Percentiles rank a stretch among this genome's conserved stretches.
These are phyloP conservation scores for Vitis hybrid DNA, from an alignment of 177 flowering plant genomes.

Conservation along the genomic window DNA sequence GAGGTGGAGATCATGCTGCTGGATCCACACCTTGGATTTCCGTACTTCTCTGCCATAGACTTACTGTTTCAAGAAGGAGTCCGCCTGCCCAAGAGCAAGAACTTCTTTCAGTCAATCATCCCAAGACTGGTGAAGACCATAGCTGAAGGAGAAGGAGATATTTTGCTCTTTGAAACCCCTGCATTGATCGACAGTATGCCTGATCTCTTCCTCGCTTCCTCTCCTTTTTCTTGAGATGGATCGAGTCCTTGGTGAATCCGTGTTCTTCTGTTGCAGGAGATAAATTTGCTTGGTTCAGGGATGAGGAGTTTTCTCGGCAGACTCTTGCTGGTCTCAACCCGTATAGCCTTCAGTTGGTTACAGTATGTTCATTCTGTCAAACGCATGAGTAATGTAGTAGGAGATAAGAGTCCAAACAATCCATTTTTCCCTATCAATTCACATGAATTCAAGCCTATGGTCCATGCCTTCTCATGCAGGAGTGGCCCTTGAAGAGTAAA, in stretches of 20 bases:
- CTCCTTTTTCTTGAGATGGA: background rate
- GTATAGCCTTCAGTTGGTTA: conserved; percentile 45
- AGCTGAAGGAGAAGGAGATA: conserved; percentile 11
- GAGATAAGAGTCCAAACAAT: too few species aligned
- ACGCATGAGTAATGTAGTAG: background rate
- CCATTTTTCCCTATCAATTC: too few species aligned
- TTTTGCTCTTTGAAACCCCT: conserved; percentile 67
- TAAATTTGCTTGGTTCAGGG: conserved; percentile 73
- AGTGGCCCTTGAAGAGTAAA: conserved; percentile 83
- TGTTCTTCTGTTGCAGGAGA: conserved; percentile 47
- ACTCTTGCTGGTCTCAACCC: conserved; percentile 91
- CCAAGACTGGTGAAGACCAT: conserved; percentile 49
- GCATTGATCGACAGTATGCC: conserved; percentile 47
- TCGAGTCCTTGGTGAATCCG: too few species aligned
- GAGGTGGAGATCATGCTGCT: conserved; percentile 22
- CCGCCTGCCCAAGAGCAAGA: conserved; percentile 24
- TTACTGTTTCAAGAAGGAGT: conserved; percentile 54
- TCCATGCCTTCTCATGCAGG: conserved; percentile 35
- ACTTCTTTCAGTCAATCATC: conserved; percentile 18
- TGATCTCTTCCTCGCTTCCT: background rate
- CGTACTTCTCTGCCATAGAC: conserved; percentile 62
- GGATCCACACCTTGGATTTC: conserved; percentile 42
- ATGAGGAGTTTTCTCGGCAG: conserved; percentile 82
- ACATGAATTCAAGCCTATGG: too few species aligned
- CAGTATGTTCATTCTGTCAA: conserved; percentile 37